A percentile compares a stretch with the other conserved stretches of the same genome.
These are phyloP conservation scores for Yarrowia bubula DNA, from an alignment of 805 yeast genomes.

Conservation along the genomic window DNA sequence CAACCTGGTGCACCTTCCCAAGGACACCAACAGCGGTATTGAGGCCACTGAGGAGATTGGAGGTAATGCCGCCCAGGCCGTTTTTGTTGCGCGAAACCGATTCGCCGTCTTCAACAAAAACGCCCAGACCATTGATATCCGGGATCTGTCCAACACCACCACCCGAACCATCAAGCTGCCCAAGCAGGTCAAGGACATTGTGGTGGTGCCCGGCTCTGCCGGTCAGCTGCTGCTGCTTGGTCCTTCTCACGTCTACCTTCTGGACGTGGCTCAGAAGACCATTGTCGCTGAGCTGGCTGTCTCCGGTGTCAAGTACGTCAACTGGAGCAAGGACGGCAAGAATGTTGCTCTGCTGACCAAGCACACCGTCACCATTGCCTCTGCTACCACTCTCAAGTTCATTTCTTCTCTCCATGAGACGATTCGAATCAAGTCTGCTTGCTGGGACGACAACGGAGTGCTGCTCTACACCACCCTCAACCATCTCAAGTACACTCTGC, in stretches of 20 bases:
- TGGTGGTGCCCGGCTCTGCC: constrained; percentile 62
- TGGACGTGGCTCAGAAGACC: constrained; percentile 91
- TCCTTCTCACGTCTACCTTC: constrained; percentile 67
- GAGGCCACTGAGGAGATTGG: constrained; percentile 79
- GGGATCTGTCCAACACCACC: constrained; percentile 74
- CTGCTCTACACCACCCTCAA: constrained; percentile 90
- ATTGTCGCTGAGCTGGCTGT: constrained; percentile 65
- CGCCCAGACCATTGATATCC: constrained; percentile 68
- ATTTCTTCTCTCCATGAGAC: constrained; percentile 91
- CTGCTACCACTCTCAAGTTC: constrained; percentile 63
- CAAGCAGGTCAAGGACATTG: constrained; percentile 62
- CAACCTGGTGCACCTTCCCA: constrained; percentile 74
- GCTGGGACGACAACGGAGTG: constrained; percentile 95
- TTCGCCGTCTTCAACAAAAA: constrained; percentile 75
- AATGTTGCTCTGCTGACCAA: constrained; percentile 84
- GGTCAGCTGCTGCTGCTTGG: constrained; percentile 80
- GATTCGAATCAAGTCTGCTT: constrained; percentile 91
- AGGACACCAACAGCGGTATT: constrained; percentile 87
- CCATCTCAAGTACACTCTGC: constrained; percentile 88
- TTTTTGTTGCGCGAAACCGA: constrained; percentile 92
- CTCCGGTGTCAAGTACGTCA: constrained; percentile 78
- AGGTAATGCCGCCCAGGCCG: constrained; percentile 82
- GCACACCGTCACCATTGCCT: constrained; percentile 88
- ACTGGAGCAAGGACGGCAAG: constrained; percentile 87
- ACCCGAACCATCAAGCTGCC: constrained; percentile 72